Evolutionary conservation across 305 asterid genomes (phyloP).

Genomic region (Solanum chacoense): DNA sequence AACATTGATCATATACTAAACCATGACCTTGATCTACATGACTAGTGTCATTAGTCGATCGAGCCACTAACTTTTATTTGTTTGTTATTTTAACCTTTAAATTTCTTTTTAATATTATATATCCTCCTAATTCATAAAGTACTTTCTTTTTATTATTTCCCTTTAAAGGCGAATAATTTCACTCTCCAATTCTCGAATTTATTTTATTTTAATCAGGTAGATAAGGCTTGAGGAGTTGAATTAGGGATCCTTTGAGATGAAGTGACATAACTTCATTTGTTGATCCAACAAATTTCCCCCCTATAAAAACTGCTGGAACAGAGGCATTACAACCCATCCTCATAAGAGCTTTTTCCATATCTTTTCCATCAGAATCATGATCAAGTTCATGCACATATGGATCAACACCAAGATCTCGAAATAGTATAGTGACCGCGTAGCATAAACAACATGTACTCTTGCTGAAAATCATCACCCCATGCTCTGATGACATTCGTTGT

Average conservation of each 20-base stretch:
- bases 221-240: slow-evolving; percentile 41
- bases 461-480: slow-evolving; percentile 57
- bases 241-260: slow-evolving; percentile 54
- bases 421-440: slow-evolving; percentile 48
- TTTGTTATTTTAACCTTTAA: not conserved
- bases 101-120: not conserved
- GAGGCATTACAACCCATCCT: slow-evolving; percentile 57
- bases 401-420: slow-evolving; percentile 39
- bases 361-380: slow-evolving; percentile 44
- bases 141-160: not conserved
- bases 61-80: not conserved
- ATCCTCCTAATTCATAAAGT: not conserved
- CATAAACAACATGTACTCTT: slow-evolving; percentile 75
- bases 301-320: slow-evolving; percentile 55
- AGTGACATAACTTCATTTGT: slow-evolving; percentile 78
- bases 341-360: slow-evolving; percentile 47
- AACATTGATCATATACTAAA: not conserved
- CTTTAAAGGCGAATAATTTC: not conserved
- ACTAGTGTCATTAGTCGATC: not conserved
- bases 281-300: slow-evolving; percentile 56
- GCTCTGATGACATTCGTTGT: slow-evolving; percentile 32
- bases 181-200: not conserved
- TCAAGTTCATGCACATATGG: slow-evolving; percentile 43
- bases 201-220: slow-evolving; percentile 5
- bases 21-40: not conserved